Base-by-base conservation (phyloP, 2,329 filamentous ascomycete species). In the Emydomyces testavorans region DNA sequence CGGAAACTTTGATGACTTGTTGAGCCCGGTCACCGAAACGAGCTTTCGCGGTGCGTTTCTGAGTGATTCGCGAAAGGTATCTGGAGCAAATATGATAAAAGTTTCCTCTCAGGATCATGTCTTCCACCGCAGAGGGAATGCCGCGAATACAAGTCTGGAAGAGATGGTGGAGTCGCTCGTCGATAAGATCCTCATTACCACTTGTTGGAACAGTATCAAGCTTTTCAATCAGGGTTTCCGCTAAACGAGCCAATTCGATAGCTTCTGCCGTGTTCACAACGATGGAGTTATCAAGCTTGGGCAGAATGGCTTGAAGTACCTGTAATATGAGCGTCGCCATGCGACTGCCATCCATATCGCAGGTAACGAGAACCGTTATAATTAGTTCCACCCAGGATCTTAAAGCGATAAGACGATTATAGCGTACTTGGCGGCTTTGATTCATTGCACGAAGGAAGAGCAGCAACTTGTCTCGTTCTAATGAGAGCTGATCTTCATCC, bases 51-150 rank as follows among this genome's bases (percentile, higher is more conserved):
- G 54, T 32, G 54, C 56, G 7, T 56, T 59, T 6, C 48, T 59
- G 13, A 55, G 62, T 44, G 57, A 63, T 28, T 57, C 57, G 81
- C 3, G 79, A 78, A 45, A 94, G 74, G 62, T 94, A 94, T 16
- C 85, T 80, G 62, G 89, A 90, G 68, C 85, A 89, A 57, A 94
- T 94, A 58, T 84, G 84, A 65, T 96, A 98, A 66, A 94, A 90
- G 18, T 85, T 76, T 50, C 92, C 80, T 43, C 92, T 81, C 32
- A 98, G 70, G 47, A 80, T 74, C 13, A 84, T 71, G 46, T 78
- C 81, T 3, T 82, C 80, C 1, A 80, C 76, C 60, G 84, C 82
- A 52, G 83, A 80, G 54, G 82, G 79, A 47, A 94, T 83, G 4
- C 87, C 86, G 56, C 82, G 77, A 11, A 95, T 72, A 52, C 85